Percentiles rank a stretch among this genome's conserved stretches.
Evolutionary conservation across 2,329 filamentous ascomycete genomes (phyloP).

Genomic region (Aspergillus felis): DNA sequence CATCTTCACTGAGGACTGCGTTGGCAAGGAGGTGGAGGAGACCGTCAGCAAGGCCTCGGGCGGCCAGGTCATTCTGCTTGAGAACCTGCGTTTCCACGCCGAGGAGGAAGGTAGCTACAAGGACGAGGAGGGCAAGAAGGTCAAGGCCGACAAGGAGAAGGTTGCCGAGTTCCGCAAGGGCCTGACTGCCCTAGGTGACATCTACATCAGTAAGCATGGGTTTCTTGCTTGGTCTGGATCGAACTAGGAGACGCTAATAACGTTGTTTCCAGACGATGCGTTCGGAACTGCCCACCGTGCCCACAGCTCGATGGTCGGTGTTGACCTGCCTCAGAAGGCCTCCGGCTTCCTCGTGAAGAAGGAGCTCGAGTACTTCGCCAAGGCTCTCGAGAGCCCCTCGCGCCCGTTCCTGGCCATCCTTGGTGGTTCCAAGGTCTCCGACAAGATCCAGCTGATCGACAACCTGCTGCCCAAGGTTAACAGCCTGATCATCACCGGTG

Average conservation of each 20-base stretch:
- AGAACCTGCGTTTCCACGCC: constrained; percentile 97
- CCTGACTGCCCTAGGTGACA: constrained; percentile 86
- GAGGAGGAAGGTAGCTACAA: constrained; percentile 98
- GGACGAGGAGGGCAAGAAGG: constrained; percentile 92
- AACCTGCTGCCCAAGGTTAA: constrained; percentile 98
- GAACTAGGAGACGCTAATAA: background rate
- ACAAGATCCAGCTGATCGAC: constrained; percentile 99
- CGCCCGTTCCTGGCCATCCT: constrained; percentile 98
- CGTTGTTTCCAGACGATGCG: constrained; percentile 68
- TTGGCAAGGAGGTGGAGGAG: constrained; percentile 85
- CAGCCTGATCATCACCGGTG: constrained; percentile 93
- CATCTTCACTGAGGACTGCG: constrained; percentile 83
- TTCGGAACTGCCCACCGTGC: constrained; percentile 98
- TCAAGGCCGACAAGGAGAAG: constrained; percentile 91
- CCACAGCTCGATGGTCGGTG: constrained; percentile 98
- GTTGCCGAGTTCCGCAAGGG: constrained; percentile 94
- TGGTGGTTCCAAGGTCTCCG: constrained; percentile 94
- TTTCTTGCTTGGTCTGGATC: background rate
- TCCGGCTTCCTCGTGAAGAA: constrained; percentile 99
- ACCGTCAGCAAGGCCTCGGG: constrained; percentile 76
- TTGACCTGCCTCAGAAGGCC: constrained; percentile 93
- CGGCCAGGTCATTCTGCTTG: constrained; percentile 83
- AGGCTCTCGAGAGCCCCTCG: constrained; percentile 89
- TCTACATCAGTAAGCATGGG: constrained; percentile 78
- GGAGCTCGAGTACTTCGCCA: constrained; percentile 98